Evolutionary conservation across 2,329 filamentous ascomycete species (phyloP), one percentile per base, ranked within the genome.

Genomic region (Paraphaeosphaeria minitans): DNA sequence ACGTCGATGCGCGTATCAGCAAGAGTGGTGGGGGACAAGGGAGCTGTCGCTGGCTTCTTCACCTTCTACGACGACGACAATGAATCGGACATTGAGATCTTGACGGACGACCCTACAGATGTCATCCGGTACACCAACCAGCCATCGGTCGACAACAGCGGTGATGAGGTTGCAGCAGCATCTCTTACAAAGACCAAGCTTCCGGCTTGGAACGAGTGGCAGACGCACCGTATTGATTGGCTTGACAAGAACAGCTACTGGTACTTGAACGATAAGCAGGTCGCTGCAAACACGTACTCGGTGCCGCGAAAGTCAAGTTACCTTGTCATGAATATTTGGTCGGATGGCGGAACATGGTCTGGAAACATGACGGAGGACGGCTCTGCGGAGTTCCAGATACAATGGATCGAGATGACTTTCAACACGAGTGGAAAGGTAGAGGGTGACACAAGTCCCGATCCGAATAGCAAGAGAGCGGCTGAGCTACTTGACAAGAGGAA

Each of bases 361-460:
- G 85, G 85, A 12, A 82, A 84, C 53, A 87, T 89, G 86, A 80
- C 70, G 5, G 68, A 79, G 5, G 77, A 78, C 3, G 77, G 75
- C 12, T 78, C 79, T 46, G 85, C 85, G 0, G 82, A 80, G 60
- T 76, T 88, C 66, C 83, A 88, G 66, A 80, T 89, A 19, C 83
- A 86, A 75, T 88, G 85, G 85, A 82, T 88, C 46, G 84, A 88
- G 66, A 79, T 88, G 73, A 79, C 85, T 22, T 88, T 83, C 56
- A 79, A 79, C 53, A 77, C 75, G 3, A 73, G 67, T 52, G 76
- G 75, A 22, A 66, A 72, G 4, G 72, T 75, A 2, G 59, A 61
- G 8, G 75, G 75, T 13, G 57, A 60, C 6, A 63, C 60, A 5
- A 59, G 14, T 31, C 21, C 42, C 16, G 46, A 49, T 16, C 21